Base-by-base conservation (phyloP, 192 early-diverging fungal genomes). In the Coemansia erecta region DNA sequence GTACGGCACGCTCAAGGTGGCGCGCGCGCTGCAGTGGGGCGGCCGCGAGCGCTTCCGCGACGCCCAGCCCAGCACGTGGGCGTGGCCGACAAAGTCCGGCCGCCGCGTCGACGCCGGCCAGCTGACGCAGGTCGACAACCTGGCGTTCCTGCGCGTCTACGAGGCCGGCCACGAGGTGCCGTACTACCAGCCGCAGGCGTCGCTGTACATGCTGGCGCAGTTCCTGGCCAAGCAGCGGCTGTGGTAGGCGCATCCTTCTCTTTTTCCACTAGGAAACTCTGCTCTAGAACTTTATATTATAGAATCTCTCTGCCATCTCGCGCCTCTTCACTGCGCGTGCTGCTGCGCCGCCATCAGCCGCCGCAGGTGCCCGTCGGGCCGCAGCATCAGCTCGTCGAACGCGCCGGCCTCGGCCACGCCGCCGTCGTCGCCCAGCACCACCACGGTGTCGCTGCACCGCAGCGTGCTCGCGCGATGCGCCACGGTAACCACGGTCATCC, bases 121-220 rank as follows among this genome's bases (percentile, higher is more conserved):
- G 67, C 77, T 87, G 54, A 82, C 89, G 35, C 60, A 66, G 8
- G 86, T 73, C 26, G 85, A 87, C 15, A 82, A 81, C 35, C 82
- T 98, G 21, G 84, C 91, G 15, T 97, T 91, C 81, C 70, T 98
- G 64, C 80, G 88, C 21, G 82, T 93, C 4, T 93, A 84, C 60
- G 87, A 90, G 66, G 93, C 90, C 19, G 93, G 96, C 8, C 91
- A 93, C 56, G 92, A 92, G 85, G 85, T 88, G 15, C 93, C 95
- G 11, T 92, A 91, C 68, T 93, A 98, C 73, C 90, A 94, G 81
- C 92, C 95, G 53, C 83, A 85, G 59, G 84, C 86, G 48, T 83
- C 86, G 35, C 68, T 88, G 37, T 90, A 93, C 69, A 90, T 98
- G 84, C 83, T 97, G 66, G 90, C 90, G 65, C 80, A 81, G 58